phyloP scores from a whole-genome alignment of 257 asterid genomes.

The Verbascum thapsus region DNA sequence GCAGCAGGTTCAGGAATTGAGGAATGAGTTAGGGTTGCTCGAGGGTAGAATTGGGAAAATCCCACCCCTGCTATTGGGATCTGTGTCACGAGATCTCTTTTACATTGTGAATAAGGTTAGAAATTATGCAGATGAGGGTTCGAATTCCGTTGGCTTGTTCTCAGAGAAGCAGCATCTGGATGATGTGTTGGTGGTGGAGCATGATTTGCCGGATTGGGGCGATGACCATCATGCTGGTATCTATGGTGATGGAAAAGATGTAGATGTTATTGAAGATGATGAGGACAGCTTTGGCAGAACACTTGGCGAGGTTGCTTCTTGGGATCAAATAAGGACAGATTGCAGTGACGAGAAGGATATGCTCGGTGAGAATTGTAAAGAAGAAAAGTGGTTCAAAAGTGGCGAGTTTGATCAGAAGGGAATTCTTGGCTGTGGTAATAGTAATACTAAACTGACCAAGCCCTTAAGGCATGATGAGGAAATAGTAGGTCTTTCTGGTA shows the following conservation, averaged over 20 bases:
- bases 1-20: conserved; percentile 81
- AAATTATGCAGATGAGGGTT: conserved; percentile 73
- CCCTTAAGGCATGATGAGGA: conserved; percentile 56
- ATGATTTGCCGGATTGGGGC: conserved; percentile 94
- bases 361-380: conserved; percentile 74
- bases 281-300: conserved; percentile 97
- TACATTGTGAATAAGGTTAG: conserved; percentile 67
- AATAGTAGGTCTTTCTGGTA: conserved; percentile 71
- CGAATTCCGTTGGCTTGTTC: conserved; percentile 57
- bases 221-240: conserved; percentile 75
- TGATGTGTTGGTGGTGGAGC: conserved; percentile 90
- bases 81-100: conserved; percentile 76
- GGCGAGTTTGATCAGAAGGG: conserved; percentile 76
- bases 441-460: conserved; percentile 49
- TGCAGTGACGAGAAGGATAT: conserved; percentile 70
- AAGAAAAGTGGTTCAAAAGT: conserved; percentile 85
- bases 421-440: conserved; percentile 56
- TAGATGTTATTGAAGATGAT: conserved; percentile 86
- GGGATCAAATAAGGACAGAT: conserved; percentile 83
- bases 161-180: conserved; percentile 76
- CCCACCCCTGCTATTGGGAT: conserved; percentile 57
- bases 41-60: conserved; percentile 76
- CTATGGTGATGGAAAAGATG: conserved; percentile 77
- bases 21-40: conserved; percentile 75
- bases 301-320: conserved; percentile 94